phyloP scores from a whole-genome alignment of 768 basidiomycete genomes.

The Trametes sanguinea region DNA sequence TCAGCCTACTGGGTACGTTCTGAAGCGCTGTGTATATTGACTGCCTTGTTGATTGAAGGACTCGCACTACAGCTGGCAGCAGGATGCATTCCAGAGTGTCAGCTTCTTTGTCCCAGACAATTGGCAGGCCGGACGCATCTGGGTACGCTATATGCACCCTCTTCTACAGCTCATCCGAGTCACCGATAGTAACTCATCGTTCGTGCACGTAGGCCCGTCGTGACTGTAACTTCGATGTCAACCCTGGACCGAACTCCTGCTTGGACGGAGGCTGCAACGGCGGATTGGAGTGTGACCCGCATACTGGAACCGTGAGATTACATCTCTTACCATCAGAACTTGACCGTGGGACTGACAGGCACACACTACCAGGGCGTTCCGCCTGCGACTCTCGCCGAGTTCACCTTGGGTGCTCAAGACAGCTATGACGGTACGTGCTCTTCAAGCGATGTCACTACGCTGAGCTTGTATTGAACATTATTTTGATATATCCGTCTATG shows the following conservation, averaged over 20 bases:
- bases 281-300: conserved; percentile 39
- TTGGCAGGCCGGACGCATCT: conserved; percentile 43
- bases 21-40: too few relatives aligned
- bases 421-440: conserved; percentile 36
- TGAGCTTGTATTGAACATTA: background rate
- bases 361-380: conserved; percentile 33
- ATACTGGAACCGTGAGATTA: conserved; percentile 38
- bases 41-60: too few relatives aligned
- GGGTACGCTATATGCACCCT: conserved; percentile 27
- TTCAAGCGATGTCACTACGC: background rate
- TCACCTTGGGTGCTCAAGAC: conserved; percentile 35
- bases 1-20: conserved; percentile 34
- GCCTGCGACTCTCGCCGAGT: conserved; percentile 40
- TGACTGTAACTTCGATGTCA: conserved; percentile 38
- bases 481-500: too few relatives aligned
- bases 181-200: background rate
- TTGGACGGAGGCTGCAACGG: conserved; percentile 44
- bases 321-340: background rate
- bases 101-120: conserved; percentile 40
- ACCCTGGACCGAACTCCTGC: conserved; percentile 33
- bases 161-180: background rate
- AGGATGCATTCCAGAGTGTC: conserved; percentile 28
- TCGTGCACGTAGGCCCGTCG: conserved; percentile 35
- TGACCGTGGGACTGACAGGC: background rate
- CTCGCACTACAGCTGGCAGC: conserved; percentile 30